Evolutionary conservation across 2,329 filamentous ascomycete species (phyloP).

Genomic region (Stachybotrys chartarum): DNA sequence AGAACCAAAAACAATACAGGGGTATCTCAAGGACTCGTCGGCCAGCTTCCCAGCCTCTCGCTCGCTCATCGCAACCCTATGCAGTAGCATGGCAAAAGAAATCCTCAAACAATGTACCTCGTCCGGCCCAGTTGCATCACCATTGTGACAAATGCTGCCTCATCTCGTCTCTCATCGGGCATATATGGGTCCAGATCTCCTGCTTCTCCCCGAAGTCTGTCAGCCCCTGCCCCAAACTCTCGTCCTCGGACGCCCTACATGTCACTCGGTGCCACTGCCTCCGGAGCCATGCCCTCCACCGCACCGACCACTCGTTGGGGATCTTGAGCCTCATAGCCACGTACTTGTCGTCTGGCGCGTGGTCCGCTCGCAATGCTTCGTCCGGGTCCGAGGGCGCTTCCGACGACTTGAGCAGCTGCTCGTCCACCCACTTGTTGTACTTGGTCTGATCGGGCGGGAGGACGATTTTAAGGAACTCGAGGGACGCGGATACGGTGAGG

Average conservation of each 20-base stretch:
- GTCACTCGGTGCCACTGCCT: constrained; percentile 17
- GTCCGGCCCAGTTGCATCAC: background rate
- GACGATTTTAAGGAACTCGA: constrained; percentile 54
- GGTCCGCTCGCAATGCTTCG: constrained; percentile 38
- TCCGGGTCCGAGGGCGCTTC: constrained; percentile 30
- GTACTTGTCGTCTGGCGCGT: constrained; percentile 51
- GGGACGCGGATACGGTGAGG: constrained; percentile 53
- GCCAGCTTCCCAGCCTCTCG: no score
- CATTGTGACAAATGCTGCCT: background rate
- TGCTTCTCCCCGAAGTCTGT: constrained; percentile 3
- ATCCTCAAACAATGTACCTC: background rate
- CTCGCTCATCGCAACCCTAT: no score
- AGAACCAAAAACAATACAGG: no score
- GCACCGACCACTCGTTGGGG: constrained; percentile 46
- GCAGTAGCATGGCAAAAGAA: background rate
- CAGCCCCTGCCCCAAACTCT: constrained; percentile 1
- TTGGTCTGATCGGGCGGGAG: constrained; percentile 38
- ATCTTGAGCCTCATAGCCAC: constrained; percentile 51
- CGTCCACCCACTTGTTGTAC: constrained; percentile 45
- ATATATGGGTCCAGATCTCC: constrained; percentile 2
- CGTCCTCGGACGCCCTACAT: constrained; percentile 23
- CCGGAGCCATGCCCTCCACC: constrained; percentile 36
- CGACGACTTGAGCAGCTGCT: constrained; percentile 39
- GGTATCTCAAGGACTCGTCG: no score
- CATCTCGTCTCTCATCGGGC: background rate